Evolutionary conservation across 768 basidiomycete genomes (phyloP).

Genomic region (Agrocybe praecox): DNA sequence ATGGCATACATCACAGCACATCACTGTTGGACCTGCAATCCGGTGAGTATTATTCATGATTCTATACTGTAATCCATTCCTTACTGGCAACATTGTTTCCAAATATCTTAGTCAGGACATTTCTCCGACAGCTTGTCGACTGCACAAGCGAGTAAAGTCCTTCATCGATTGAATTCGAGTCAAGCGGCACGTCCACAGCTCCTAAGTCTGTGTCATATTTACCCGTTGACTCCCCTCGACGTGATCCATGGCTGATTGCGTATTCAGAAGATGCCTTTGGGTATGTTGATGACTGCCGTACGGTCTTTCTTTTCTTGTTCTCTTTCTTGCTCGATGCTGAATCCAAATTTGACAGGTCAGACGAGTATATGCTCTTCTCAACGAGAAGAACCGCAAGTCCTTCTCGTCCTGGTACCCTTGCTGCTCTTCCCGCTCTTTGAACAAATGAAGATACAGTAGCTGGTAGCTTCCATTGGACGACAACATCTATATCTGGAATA

Average conservation of each 20-base stretch:
- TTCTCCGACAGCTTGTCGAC: slow-evolving; percentile 24
- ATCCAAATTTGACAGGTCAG: slow-evolving; percentile 6
- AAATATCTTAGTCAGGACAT: slow-evolving; percentile 19
- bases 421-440: slow-evolving; percentile 23
- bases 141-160: slow-evolving; percentile 31
- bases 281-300: slow-evolving; percentile 11
- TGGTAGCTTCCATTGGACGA: slow-evolving; percentile 39
- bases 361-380: slow-evolving; percentile 22
- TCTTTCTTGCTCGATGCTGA: neutral
- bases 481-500: slow-evolving; percentile 35
- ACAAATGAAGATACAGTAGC: slow-evolving; percentile 28
- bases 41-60: neutral
- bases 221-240: slow-evolving; percentile 12
- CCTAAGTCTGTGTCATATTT: slow-evolving; percentile 2
- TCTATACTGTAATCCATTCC: neutral
- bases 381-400: slow-evolving; percentile 31
- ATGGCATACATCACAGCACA: slow-evolving; percentile 27
- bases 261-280: slow-evolving; percentile 14
- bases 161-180: slow-evolving; percentile 22
- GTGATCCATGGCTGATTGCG: slow-evolving; percentile 7
- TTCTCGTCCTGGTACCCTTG: neutral
- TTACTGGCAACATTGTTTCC: slow-evolving; percentile 14
- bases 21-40: slow-evolving; percentile 14
- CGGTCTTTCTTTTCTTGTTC: neutral
- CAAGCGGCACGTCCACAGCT: neutral